Conservation (phyloP, 106 monocot species). For the Apostasia shenzhenica region DNA sequence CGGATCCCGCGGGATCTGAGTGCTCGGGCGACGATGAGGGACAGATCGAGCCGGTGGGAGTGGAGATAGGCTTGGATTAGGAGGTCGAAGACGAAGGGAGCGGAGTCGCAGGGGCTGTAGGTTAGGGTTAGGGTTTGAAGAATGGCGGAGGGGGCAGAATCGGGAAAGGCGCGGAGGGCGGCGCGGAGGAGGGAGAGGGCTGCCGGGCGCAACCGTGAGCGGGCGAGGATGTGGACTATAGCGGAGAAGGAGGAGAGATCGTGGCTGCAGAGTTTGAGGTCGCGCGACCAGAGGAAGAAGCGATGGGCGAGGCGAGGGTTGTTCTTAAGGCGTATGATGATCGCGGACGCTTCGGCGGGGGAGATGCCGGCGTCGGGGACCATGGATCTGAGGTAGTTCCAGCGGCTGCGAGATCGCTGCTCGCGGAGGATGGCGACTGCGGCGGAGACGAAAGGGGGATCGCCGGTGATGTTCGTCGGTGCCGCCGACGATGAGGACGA, state of each 20-base stretch:
- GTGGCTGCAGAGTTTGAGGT: conserved; percentile 8
- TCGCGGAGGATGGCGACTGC: conserved; percentile 37
- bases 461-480: background rate
- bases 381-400: conserved; percentile 39
- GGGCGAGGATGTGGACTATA: conserved; percentile 48
- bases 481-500: background rate
- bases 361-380: conserved; percentile 15
- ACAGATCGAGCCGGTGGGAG: conserved; percentile 25
- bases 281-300: conserved; percentile 31
- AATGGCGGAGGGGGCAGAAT: conserved; percentile 5
- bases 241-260: conserved; percentile 16
- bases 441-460: conserved; percentile 11
- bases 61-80: conserved; percentile 49
- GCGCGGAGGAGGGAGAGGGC: conserved; percentile 33
- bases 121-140: conserved; percentile 28
- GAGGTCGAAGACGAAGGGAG: conserved; percentile 79
- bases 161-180: conserved; percentile 19
- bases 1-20: conserved; percentile 23
- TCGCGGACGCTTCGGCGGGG: conserved; percentile 19
- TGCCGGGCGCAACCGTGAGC: conserved; percentile 27
- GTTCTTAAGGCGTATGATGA: conserved; percentile 39
- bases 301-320: conserved; percentile 42
- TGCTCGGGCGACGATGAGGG: conserved; percentile 25
- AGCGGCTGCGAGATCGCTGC: conserved; percentile 33
- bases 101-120: conserved; percentile 54